These are phyloP conservation scores for Aspergillus conjunctus DNA, from an alignment of 495 filamentous ascomycete species.

Conservation along the genomic window DNA sequence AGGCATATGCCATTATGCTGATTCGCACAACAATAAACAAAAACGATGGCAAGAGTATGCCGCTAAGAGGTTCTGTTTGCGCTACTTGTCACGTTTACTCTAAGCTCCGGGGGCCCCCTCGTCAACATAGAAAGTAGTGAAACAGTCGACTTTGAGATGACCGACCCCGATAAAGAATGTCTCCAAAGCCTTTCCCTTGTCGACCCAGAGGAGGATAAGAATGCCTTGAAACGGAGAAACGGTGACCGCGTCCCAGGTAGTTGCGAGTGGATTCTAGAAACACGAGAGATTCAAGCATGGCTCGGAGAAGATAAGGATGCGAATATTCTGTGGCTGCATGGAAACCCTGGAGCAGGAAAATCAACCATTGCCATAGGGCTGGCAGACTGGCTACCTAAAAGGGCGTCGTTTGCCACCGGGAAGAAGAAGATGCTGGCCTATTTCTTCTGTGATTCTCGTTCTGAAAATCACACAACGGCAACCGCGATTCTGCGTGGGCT, in stretches of 20 bases:
- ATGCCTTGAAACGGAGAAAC: neutral
- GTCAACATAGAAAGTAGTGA: no score
- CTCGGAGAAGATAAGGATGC: neutral
- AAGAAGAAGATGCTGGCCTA: neutral
- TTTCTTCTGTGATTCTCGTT: neutral
- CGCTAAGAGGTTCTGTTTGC: slow-evolving; percentile 12
- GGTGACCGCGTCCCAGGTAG: neutral
- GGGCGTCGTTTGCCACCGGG: neutral
- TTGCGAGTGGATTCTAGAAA: neutral
- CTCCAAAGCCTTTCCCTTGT: neutral
- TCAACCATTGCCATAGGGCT: neutral
- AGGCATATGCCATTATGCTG: slow-evolving; percentile 36
- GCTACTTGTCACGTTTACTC: no score
- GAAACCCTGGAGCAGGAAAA: neutral
- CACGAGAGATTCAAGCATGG: neutral
- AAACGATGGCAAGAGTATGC: slow-evolving; percentile 38
- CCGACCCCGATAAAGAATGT: neutral
- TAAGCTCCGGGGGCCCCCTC: no score
- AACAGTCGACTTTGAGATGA: no score
- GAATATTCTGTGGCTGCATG: neutral
- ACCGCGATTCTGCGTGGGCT: neutral
- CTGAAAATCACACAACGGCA: neutral
- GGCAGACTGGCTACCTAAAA: neutral
- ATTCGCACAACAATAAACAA: slow-evolving; percentile 33
- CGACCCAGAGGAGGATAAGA: neutral